Evolutionary conservation across 148 eudicot species (phyloP).

Genomic region (Dysphania ambrosioides): DNA sequence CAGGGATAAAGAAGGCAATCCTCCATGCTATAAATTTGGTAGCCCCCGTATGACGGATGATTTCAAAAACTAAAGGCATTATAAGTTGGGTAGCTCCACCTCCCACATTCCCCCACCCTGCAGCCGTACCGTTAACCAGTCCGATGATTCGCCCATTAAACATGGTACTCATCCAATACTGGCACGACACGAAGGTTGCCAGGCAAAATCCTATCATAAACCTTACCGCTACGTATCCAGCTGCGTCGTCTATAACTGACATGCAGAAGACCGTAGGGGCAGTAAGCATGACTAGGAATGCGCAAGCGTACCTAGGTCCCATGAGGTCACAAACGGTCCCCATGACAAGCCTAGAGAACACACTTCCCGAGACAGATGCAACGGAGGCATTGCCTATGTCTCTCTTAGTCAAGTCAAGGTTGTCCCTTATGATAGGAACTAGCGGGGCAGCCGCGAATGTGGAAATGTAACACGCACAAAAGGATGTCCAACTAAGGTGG

Average conservation of each 20-base stretch:
- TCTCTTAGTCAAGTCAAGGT: slow-evolving; percentile 30
- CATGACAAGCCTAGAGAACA: slow-evolving; percentile 40
- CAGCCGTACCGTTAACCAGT: slow-evolving; percentile 45
- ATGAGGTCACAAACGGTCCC: slow-evolving; percentile 42
- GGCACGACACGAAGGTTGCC: slow-evolving; percentile 46
- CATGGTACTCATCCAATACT: slow-evolving; percentile 65
- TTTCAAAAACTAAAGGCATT: slow-evolving; percentile 45
- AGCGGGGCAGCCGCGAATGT: slow-evolving; percentile 47
- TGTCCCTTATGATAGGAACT: slow-evolving; percentile 43
- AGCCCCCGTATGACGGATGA: slow-evolving; percentile 30
- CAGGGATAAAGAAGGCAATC: slow-evolving; percentile 54
- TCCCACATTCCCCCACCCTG: slow-evolving; percentile 69
- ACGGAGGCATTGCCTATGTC: slow-evolving; percentile 43
- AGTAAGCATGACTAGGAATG: slow-evolving; percentile 33
- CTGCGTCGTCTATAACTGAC: slow-evolving; percentile 31
- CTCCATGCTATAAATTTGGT: slow-evolving; percentile 52
- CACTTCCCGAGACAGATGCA: slow-evolving; percentile 38
- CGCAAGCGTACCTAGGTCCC: slow-evolving; percentile 42
- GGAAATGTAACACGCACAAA: slow-evolving; percentile 37
- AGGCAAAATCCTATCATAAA: slow-evolving; percentile 44
- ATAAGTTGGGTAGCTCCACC: slow-evolving; percentile 54
- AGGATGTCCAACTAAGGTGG: slow-evolving; percentile 44
- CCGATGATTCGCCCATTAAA: slow-evolving; percentile 45
- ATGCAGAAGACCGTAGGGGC: slow-evolving; percentile 43
- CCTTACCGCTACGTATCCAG: slow-evolving; percentile 37